Evolutionary conservation across 176 grass and related monocot genomes (phyloP), one percentile per base, ranked within the genome.

Genomic region (Musa schizocarpa): DNA sequence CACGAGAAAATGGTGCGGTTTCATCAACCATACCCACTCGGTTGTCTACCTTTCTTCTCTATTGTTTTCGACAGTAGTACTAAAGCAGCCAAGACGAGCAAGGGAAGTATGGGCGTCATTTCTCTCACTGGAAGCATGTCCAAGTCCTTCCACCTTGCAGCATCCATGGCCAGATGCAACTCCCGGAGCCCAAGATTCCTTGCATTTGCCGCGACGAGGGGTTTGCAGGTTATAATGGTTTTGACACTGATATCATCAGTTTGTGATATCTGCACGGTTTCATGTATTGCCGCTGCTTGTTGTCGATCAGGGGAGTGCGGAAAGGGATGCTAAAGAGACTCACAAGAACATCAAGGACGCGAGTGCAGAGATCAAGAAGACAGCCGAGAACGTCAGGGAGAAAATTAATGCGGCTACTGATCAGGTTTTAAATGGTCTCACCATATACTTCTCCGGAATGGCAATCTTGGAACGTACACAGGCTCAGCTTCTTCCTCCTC

Each of bases 301-400:
- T 52, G 12, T 74, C 55, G 50, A 54, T 53, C 50, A 79, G 76
- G 76, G 14, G 14, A 80, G 53, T 23, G 78, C 68, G n/a, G 78
- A 80, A 9, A 72, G 50, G 68, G 53, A 69, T 23, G 78, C 54
- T 1, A 62, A 49, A n/a, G 74, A 76, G 55, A 76, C 74, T 8
- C 74, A 76, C 23, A 64, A 51, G 58, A 43, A 52, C 2, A 76
- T 76, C 16, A 76, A 63, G 29, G 74, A 76, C 56, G 55, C 74
- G 16, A 11, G 56, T 8, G 54, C 16, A 0, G 74, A 76, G 74
- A 34, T 64, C 9, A 76, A 76, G 56, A 64, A 76, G 74, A 76
- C 74, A 5, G 74, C 58, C 11, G 56, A 76, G 34, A 57, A 76
- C 56, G n/a, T 76, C 26, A 50, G 74, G 17, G 74, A 51, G 17